These are phyloP conservation scores for Daldinia decipiens DNA, from an alignment of 495 filamentous ascomycete genomes.

Conservation along the genomic window DNA sequence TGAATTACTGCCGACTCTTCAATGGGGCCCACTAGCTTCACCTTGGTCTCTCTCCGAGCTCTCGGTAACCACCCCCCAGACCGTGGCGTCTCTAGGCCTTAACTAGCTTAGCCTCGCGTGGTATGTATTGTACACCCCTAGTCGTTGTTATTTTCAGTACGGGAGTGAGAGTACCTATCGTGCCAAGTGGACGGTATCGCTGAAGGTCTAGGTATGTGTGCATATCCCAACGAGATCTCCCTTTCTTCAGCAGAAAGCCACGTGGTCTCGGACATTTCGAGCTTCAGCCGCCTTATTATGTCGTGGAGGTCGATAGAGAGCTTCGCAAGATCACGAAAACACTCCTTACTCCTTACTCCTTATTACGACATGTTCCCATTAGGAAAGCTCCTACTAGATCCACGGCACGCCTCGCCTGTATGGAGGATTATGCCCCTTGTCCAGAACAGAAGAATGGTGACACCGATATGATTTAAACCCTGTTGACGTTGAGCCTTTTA, in stretches of 20 bases:
- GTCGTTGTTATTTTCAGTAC: background rate
- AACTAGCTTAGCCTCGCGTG: constrained; percentile 19
- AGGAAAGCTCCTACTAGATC: constrained; percentile 21
- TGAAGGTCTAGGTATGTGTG: constrained; percentile 4
- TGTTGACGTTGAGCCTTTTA: constrained; percentile 6
- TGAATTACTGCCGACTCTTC: constrained; percentile 7
- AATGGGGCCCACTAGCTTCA: constrained; percentile 22
- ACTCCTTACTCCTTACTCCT: constrained; percentile 24
- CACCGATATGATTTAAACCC: constrained; percentile 27
- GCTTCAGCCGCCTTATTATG: constrained; percentile 33
- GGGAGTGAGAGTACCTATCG: constrained; percentile 19
- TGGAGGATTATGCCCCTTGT: constrained; percentile 40
- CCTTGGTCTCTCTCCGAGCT: constrained; percentile 19
- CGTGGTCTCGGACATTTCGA: constrained; percentile 41
- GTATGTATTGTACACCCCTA: background rate
- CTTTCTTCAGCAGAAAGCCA: constrained; percentile 31
- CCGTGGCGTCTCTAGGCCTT: constrained; percentile 15
- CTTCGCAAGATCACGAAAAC: constrained; percentile 14
- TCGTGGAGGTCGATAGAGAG: constrained; percentile 18
- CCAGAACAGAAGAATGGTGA: constrained; percentile 10
- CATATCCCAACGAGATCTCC: constrained; percentile 18
- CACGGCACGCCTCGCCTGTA: constrained; percentile 31
- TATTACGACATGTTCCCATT: constrained; percentile 21
- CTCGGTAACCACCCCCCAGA: constrained; percentile 22
- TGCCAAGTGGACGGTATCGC: constrained; percentile 32